Evolutionary conservation across 768 basidiomycete genomes (phyloP).

Genomic region (Suillus placidus): DNA sequence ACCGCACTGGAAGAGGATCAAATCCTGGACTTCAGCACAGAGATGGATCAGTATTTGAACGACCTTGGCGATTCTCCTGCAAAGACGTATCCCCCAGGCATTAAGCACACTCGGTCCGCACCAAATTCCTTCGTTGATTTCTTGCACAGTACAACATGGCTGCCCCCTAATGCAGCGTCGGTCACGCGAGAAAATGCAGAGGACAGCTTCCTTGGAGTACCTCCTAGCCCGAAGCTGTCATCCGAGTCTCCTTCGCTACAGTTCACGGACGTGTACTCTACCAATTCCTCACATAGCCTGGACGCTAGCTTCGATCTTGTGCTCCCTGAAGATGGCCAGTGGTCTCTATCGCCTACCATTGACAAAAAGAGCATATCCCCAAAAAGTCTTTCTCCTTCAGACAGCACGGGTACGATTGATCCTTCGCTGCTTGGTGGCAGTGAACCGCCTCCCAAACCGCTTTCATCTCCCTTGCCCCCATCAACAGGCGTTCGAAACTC

Average conservation of each 20-base stretch:
- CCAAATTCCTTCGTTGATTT: slow-evolving; percentile 11
- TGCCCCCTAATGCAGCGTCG: slow-evolving; percentile 14
- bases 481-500: slow-evolving; percentile 8
- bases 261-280: background rate
- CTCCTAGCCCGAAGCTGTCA: slow-evolving; percentile 25
- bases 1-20: background rate
- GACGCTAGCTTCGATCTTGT: slow-evolving; percentile 8
- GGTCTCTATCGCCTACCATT: background rate
- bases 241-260: slow-evolving; percentile 3
- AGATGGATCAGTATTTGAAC: slow-evolving; percentile 32
- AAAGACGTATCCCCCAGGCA: slow-evolving; percentile 8
- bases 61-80: slow-evolving; percentile 27
- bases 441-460: slow-evolving; percentile 9
- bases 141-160: slow-evolving; percentile 11
- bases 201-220: slow-evolving; percentile 31
- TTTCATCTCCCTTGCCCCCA: background rate
- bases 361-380: background rate
- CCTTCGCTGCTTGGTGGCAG: slow-evolving; percentile 30
- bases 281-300: slow-evolving; percentile 5
- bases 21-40: slow-evolving; percentile 19
- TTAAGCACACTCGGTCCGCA: slow-evolving; percentile 14
- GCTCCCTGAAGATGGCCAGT: slow-evolving; percentile 17
- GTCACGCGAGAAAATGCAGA: slow-evolving; percentile 9
- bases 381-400: background rate
- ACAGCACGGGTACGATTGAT: slow-evolving; percentile 27